phyloP scores from a whole-genome alignment of 768 basidiomycete species.

The Kwoniella mangroviensis region DNA sequence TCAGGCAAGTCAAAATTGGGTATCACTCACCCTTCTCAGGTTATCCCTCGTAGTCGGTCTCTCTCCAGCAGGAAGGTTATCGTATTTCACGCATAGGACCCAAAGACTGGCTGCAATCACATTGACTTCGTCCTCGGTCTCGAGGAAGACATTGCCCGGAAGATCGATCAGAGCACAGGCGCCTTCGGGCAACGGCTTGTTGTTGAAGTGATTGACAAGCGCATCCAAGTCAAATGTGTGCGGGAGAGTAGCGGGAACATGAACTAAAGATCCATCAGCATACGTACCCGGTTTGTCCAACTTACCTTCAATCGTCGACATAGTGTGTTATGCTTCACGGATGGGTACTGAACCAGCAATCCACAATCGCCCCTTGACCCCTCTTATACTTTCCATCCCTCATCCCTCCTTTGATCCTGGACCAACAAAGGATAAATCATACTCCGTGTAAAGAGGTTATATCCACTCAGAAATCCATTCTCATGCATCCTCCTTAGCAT shows the following conservation, averaged over 20 bases:
- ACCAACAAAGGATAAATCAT: constrained; percentile 15
- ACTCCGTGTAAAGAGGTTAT: background rate
- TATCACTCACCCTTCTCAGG: constrained; percentile 37
- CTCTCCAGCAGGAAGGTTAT: constrained; percentile 34
- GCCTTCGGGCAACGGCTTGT: constrained; percentile 38
- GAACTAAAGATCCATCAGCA: constrained; percentile 8
- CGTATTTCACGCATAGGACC: constrained; percentile 41
- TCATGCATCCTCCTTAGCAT: background rate
- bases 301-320: constrained; percentile 12
- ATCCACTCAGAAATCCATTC: constrained; percentile 4
- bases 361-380: background rate
- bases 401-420: constrained; percentile 16
- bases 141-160: constrained; percentile 41
- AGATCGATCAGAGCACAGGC: constrained; percentile 43
- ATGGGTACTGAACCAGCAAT: background rate
- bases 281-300: background rate
- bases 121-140: constrained; percentile 51
- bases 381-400: background rate
- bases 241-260: constrained; percentile 31
- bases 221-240: constrained; percentile 38
- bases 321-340: background rate
- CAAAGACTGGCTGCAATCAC: constrained; percentile 42
- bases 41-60: constrained; percentile 33
- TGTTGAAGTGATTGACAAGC: constrained; percentile 37
- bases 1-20: background rate